These are phyloP conservation scores for Aquilaria malaccensis DNA, from an alignment of 345 rosid genomes.

Conservation along the genomic window DNA sequence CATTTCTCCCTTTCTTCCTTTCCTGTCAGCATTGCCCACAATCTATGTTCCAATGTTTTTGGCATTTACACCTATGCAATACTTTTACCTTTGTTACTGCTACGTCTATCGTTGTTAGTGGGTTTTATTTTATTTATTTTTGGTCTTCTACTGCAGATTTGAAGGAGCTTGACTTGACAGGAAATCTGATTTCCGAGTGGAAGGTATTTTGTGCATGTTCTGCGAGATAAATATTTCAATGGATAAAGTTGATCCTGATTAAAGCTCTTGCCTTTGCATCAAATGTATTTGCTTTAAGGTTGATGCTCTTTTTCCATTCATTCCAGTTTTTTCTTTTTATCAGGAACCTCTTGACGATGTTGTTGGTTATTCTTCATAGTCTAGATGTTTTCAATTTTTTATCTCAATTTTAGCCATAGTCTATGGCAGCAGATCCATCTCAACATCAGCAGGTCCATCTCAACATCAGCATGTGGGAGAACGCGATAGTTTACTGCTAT, in stretches of 20 bases:
- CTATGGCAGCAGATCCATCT: no score
- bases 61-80: not conserved
- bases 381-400: no score
- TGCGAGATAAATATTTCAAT: no score
- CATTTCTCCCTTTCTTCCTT: not conserved
- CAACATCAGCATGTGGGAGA: no score
- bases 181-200: slow-evolving; percentile 89
- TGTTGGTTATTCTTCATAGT: no score
- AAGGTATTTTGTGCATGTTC: slow-evolving; percentile 35
- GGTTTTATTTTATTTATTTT: not conserved
- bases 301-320: not conserved
- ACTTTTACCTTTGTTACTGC: not conserved
- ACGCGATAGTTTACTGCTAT: no score
- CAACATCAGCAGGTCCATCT: no score
- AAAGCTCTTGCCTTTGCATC: no score
- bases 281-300: not conserved
- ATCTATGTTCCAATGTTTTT: not conserved
- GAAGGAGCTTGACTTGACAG: slow-evolving; percentile 81
- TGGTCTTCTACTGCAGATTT: slow-evolving; percentile 41
- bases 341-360: not conserved
- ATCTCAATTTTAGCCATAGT: no score
- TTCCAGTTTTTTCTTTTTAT: not conserved
- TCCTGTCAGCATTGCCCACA: no score
- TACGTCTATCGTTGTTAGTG: not conserved
- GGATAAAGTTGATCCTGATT: no score